Percentiles rank a stretch among this genome's conserved stretches.
phyloP scores from a whole-genome alignment of 1,284 basidiomycete genomes.

The Cryptococcus sp. region DNA sequence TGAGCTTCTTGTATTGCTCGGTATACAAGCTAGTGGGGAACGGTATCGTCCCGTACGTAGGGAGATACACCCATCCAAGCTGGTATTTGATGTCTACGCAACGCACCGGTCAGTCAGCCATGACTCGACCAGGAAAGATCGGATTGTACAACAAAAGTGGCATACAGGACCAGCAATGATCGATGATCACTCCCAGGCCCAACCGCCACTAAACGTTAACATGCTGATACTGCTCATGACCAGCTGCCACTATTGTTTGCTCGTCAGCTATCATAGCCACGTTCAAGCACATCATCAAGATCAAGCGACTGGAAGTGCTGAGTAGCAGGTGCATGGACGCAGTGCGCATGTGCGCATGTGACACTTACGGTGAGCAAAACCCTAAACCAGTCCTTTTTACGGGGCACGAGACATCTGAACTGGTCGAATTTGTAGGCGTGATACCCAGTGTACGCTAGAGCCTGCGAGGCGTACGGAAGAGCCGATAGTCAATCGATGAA shows the following conservation, averaged over 20 bases:
- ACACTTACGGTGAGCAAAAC: conserved; percentile 28
- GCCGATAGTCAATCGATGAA: too few species aligned
- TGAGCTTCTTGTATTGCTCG: conserved; percentile 16
- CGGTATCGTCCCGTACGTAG: conserved; percentile 25
- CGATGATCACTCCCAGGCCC: conserved; percentile 17
- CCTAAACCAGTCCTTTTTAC: conserved; percentile 38
- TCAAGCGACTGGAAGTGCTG: too few species aligned
- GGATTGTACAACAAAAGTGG: too few species aligned
- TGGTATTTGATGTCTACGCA: conserved; percentile 28
- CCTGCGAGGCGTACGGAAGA: too few species aligned
- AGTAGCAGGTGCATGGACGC: too few species aligned
- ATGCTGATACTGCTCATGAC: conserved; percentile 17
- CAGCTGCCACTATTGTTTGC: conserved; percentile 29
- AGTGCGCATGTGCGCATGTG: too few species aligned
- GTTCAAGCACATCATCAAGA: too few species aligned
- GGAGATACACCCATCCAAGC: conserved; percentile 27
- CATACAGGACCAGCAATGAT: too few species aligned
- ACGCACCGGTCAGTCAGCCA: too few species aligned
- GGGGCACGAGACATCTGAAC: conserved; percentile 33
- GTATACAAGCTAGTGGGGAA: conserved; percentile 22
- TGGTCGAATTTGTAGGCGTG: conserved; percentile 36
- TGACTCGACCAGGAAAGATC: too few species aligned
- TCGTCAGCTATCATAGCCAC: too few species aligned
- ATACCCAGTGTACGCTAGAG: conserved; percentile 20
- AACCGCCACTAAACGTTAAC: conserved; percentile 26